Conservation (phyloP, 306 rosid species). For the Corylus americana region DNA sequence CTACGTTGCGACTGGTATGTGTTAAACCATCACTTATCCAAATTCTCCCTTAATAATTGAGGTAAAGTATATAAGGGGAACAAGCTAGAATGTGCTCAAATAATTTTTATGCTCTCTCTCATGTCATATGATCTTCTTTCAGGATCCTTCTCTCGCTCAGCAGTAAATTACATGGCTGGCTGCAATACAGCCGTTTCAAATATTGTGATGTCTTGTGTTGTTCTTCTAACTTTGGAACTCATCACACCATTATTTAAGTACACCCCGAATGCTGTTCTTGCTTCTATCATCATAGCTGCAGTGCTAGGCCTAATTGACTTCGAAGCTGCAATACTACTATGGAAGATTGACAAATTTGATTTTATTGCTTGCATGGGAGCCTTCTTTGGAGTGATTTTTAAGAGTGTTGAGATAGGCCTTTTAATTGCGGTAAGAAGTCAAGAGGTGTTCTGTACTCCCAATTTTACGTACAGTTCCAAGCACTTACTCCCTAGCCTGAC, state of each 20-base stretch:
- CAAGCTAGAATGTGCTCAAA: not conserved
- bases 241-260: conserved; percentile 80
- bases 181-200: conserved; percentile 80
- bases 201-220: conserved; percentile 71
- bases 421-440: conserved; percentile 57
- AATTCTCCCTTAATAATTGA: too few species aligned
- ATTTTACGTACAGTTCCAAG: too few species aligned
- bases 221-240: conserved; percentile 53
- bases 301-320: conserved; percentile 54
- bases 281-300: conserved; percentile 73
- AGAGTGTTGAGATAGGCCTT: conserved; percentile 78
- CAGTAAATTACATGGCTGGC: conserved; percentile 89
- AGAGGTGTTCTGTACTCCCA: too few species aligned
- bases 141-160: conserved; percentile 91
- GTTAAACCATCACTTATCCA: too few species aligned
- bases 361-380: conserved; percentile 90
- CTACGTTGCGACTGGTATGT: conserved; percentile 72
- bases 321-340: conserved; percentile 49
- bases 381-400: conserved; percentile 81
- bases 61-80: too few species aligned
- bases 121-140: conserved; percentile 12
- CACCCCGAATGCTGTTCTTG: conserved; percentile 86
- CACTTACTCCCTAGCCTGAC: too few species aligned
- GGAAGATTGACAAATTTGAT: conserved; percentile 85
- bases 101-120: not conserved